These are phyloP conservation scores for Senna tora DNA, from an alignment of 306 rosid species.

Conservation along the genomic window DNA sequence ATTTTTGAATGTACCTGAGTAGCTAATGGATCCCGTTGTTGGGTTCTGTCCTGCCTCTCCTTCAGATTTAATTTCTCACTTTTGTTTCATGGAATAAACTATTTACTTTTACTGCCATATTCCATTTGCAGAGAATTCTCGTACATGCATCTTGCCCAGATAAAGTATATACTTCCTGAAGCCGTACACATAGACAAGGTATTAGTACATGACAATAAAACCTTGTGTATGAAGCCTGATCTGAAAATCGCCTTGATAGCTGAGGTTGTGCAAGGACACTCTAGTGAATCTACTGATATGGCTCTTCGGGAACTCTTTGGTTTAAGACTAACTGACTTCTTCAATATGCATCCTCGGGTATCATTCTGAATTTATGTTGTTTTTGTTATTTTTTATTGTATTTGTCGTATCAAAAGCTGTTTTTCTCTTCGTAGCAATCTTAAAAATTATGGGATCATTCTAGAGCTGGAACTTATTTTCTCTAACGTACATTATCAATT, in stretches of 20 bases:
- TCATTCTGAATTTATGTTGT: constrained; percentile 2
- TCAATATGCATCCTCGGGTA: constrained; percentile 64
- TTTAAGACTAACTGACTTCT: constrained; percentile 55
- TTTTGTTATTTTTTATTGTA: neutral
- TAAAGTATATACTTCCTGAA: constrained; percentile 68
- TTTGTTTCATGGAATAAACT: constrained; percentile 8
- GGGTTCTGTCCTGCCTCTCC: neutral
- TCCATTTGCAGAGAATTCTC: constrained; percentile 58
- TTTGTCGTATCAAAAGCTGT: neutral
- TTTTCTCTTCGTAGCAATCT: neutral
- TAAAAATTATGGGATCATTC: constrained; percentile 21
- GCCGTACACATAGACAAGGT: constrained; percentile 52
- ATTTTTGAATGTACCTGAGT: neutral
- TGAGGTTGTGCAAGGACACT: constrained; percentile 54
- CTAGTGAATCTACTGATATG: constrained; percentile 42
- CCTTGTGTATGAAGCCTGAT: constrained; percentile 63
- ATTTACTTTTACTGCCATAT: constrained; percentile 21
- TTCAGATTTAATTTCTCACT: neutral
- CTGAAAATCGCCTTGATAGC: constrained; percentile 55
- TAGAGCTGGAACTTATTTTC: neutral
- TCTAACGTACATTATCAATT: neutral
- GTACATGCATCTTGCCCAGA: constrained; percentile 61
- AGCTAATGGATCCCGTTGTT: neutral
- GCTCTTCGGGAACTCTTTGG: constrained; percentile 55
- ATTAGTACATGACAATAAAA: constrained; percentile 55